These are phyloP conservation scores for Nosema muscidifuracis DNA, from an alignment of 371 early-diverging fungal species.

Conservation along the genomic window DNA sequence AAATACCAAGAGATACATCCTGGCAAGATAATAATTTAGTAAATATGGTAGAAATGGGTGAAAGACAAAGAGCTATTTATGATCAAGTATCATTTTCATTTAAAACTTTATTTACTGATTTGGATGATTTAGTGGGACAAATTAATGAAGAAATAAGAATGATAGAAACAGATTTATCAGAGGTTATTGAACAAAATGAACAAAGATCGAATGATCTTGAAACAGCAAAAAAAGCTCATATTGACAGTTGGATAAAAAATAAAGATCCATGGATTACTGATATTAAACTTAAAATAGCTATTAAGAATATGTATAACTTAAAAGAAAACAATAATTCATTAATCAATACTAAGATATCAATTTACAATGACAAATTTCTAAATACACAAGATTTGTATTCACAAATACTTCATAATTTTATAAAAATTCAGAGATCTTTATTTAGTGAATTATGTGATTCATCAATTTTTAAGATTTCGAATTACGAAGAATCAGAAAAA, in stretches of 20 bases:
- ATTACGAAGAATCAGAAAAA: constrained; percentile 14
- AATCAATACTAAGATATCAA: constrained; percentile 1
- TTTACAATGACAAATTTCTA: constrained; percentile 11
- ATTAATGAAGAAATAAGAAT: constrained; percentile 21
- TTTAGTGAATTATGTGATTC: constrained; percentile 13
- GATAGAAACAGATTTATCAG: constrained; percentile 27
- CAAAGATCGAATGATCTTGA: constrained; percentile 10
- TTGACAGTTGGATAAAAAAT: constrained; percentile 25
- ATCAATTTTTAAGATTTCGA: background rate
- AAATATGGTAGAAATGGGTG: constrained; percentile 34
- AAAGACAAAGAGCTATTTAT: constrained; percentile 24
- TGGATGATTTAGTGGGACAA: constrained; percentile 19
- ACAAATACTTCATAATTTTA: constrained; percentile 2
- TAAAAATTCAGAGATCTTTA: constrained; percentile 24
- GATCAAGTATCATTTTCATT: constrained; percentile 1
- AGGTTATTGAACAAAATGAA: constrained; percentile 6
- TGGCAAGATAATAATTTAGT: constrained; percentile 43
- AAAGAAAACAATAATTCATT: constrained; percentile 6
- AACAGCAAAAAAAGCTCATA: constrained; percentile 20
- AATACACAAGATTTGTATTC: background rate
- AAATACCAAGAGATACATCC: constrained; percentile 42
- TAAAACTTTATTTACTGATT: constrained; percentile 23
- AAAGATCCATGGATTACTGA: constrained; percentile 51
- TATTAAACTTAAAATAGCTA: constrained; percentile 33
- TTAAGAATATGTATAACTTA: constrained; percentile 34